A percentile compares a stretch with the other conserved stretches of the same genome.
These are phyloP conservation scores for Byssothecium circinans DNA, from an alignment of 2,329 filamentous ascomycete species.

Conservation along the genomic window DNA sequence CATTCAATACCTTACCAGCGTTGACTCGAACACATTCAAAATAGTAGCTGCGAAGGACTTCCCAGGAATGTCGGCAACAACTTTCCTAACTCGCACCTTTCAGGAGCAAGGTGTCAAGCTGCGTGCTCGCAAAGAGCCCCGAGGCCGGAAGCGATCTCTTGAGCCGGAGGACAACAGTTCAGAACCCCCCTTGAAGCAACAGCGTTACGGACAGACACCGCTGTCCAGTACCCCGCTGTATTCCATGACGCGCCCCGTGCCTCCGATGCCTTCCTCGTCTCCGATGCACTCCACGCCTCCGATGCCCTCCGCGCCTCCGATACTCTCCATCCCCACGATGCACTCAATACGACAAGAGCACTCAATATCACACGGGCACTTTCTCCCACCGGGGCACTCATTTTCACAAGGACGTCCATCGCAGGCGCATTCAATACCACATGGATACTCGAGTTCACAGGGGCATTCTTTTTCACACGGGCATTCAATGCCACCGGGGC, in stretches of 20 bases:
- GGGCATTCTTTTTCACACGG: too few species aligned
- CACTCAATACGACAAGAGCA: too few species aligned
- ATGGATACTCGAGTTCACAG: too few species aligned
- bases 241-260: too few species aligned
- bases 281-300: background rate
- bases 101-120: conserved; percentile 85
- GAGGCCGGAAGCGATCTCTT: conserved; percentile 36
- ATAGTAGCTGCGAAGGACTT: conserved; percentile 66
- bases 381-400: too few species aligned
- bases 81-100: conserved; percentile 77
- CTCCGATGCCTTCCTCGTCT: background rate
- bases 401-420: too few species aligned
- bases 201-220: background rate
- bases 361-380: too few species aligned
- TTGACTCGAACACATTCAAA: conserved; percentile 69
- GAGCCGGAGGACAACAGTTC: background rate
- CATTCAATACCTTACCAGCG: conserved; percentile 50
- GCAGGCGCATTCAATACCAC: too few species aligned
- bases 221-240: too few species aligned
- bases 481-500: too few species aligned
- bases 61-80: conserved; percentile 79
- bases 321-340: too few species aligned
- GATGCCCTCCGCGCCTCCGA: background rate
- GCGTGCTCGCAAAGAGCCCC: conserved; percentile 78
- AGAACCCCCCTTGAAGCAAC: background rate